Base-by-base conservation (phyloP, 768 basidiomycete species). In the Mycena chlorophos region DNA sequence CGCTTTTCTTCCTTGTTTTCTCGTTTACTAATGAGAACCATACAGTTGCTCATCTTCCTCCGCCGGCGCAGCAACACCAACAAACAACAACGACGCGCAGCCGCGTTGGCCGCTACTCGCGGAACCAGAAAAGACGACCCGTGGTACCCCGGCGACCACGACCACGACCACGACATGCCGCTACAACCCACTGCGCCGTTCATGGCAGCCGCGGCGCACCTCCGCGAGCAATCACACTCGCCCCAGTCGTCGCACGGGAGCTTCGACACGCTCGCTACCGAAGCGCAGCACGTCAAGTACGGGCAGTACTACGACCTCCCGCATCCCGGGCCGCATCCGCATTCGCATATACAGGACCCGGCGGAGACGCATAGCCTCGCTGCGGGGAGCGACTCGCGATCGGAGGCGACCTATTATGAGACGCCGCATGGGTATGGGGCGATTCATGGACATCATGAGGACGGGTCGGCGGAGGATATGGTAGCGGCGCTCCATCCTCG, bases 281-380 rank as follows among this genome's bases (percentile, higher is more conserved):
- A 52, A 19, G 47, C 37, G 51, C 59, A 60, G 49, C 46, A 54
- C n/a, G 56, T 54, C 37, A 42, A 56, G n/a, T 56, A 61, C 53
- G 52, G 38, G 5, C 29, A 54, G 14, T 6, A 31, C 10, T 49
- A 49, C 31, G 20, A 13, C 22, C 8, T 6, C 22, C 42, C 42
- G 42, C 10, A 22, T 34, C 47, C 20, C 10, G 31, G 20, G 28
- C 49, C 28, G 16, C 27, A 25, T 22, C 34, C 14, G 34, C 28
- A 49, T 22, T 12, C 28, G 8, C 26, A 28, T 16, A 13, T 16
- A 16, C 14, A 14, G 46, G 4, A 47, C 46, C 3, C 17, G 23
- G 46, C 20, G 19, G n/a, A 16, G 5, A 16, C 27, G 28, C 34
- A 31, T 34, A 51, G 29, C 38, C 14, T 34, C 4, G 31, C 5